phyloP scores from a whole-genome alignment of 768 basidiomycete species.

The Udeniomyces megalosporus region DNA sequence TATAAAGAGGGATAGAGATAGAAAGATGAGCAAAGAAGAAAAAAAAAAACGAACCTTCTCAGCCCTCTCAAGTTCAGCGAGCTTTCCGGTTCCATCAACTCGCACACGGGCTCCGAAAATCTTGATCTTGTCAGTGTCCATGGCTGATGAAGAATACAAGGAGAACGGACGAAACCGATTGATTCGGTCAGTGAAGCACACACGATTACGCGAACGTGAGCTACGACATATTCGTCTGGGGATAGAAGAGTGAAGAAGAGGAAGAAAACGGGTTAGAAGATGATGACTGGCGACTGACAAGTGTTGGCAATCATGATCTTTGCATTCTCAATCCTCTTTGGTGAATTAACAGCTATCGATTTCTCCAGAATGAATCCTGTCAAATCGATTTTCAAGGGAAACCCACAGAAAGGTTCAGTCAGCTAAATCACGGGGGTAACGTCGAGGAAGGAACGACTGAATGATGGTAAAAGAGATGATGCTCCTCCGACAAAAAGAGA shows the following conservation, averaged over 20 bases:
- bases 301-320: constrained; percentile 97
- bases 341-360: constrained; percentile 79
- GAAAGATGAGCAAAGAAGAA: not conserved
- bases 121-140: constrained; percentile 99
- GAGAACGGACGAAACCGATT: not conserved
- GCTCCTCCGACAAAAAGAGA: too few species aligned
- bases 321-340: constrained; percentile 83
- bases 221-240: too few species aligned
- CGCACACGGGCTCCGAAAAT: constrained; percentile 92
- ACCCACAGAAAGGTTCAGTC: not conserved
- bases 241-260: not conserved
- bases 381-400: too few species aligned
- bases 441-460: not conserved
- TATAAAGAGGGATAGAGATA: not conserved
- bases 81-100: constrained; percentile 88
- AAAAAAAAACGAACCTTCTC: constrained; percentile 46
- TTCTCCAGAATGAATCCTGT: constrained; percentile 96
- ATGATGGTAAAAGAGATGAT: too few species aligned
- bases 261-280: not conserved
- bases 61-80: constrained; percentile 93
- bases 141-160: constrained; percentile 40
- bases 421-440: not conserved
- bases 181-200: too few species aligned
- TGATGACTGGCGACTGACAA: too few species aligned
- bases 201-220: too few species aligned